Base-by-base conservation (phyloP, 1,139 yeast species). In the Suhomyces chickasaworum region DNA sequence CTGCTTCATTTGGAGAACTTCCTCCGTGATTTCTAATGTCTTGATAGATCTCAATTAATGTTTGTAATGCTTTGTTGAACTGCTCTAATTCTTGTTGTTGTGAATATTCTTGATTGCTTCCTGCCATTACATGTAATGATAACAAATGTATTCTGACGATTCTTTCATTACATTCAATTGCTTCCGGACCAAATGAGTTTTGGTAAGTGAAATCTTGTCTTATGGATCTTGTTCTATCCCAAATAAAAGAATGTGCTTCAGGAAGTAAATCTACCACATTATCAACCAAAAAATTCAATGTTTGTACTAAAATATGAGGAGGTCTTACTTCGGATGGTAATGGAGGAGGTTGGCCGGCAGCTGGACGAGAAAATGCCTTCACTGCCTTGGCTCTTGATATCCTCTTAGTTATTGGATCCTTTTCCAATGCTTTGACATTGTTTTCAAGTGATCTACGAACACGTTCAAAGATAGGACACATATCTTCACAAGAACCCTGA, bases 291-390 rank as follows among this genome's bases (percentile, higher is more conserved):
- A 87, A 88, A 50, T 86, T 75, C 49, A 93, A 69, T 0, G 97
- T 84, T 32, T 71, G 60, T 9, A 76, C 77, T 43, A 95, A 68
- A 1, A 91, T 73, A 49, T 76, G 78, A 0, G 99, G 99, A 1
- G 99, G 97, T 53, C 99, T 76, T 2, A 95, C 99, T 63, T 95
- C 99, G 0, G 97, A 89, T 0, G 99, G 99, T 47, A 95, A 70
- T 3, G 98, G 96, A 4, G 98, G 98, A 1, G 97, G 96, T 56
- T 95, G 97, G 9, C 99, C 99, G 1, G 99, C 98, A 9, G 97
- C 97, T 0, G 99, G 98, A 55, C 99, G 75, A 29, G 96, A 88
- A 63, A 93, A 95, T 2, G 97, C 96, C 65, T 95, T 95, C 7
- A 95, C 81, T 0, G 98, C 97, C 39, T 75, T 73, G 2, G 64